Conservation (phyloP, 495 filamentous ascomycete species). For the Clavariopsis aquatica region DNA sequence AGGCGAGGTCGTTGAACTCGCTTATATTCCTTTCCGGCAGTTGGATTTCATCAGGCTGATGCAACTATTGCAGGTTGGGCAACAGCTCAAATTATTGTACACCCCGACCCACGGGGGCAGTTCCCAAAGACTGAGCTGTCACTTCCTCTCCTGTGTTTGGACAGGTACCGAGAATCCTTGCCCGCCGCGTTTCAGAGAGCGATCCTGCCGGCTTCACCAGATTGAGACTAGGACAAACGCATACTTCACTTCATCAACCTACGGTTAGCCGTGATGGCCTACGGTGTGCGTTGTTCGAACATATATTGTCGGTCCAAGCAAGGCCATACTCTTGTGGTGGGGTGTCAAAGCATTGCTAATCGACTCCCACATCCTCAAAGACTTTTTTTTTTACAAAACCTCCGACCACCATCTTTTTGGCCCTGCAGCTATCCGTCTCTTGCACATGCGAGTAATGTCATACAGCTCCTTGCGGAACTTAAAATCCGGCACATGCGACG, state of each 20-base stretch:
- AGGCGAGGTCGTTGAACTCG: neutral
- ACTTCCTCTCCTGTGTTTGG: neutral
- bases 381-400: neutral
- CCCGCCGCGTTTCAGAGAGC: conserved; percentile 24
- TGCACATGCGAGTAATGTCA: conserved; percentile 20
- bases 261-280: conserved; percentile 8
- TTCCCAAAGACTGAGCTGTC: conserved; percentile 1
- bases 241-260: neutral
- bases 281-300: neutral
- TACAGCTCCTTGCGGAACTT: conserved; percentile 10
- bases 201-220: conserved; percentile 21
- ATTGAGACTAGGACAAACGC: conserved; percentile 26
- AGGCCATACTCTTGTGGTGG: neutral
- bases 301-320: neutral
- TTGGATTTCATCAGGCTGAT: neutral
- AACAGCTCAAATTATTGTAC: neutral
- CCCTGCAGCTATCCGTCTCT: conserved; percentile 30
- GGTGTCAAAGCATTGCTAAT: neutral
- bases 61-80: neutral
- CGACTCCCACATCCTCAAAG: neutral
- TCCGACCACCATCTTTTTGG: neutral
- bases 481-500: neutral
- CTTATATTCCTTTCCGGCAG: neutral
- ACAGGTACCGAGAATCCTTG: neutral
- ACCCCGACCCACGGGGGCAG: neutral